Evolutionary conservation across 2,329 filamentous ascomycete species (phyloP), one percentile per base, ranked within the genome.

Genomic region (Pseudogymnoascus sp.): DNA sequence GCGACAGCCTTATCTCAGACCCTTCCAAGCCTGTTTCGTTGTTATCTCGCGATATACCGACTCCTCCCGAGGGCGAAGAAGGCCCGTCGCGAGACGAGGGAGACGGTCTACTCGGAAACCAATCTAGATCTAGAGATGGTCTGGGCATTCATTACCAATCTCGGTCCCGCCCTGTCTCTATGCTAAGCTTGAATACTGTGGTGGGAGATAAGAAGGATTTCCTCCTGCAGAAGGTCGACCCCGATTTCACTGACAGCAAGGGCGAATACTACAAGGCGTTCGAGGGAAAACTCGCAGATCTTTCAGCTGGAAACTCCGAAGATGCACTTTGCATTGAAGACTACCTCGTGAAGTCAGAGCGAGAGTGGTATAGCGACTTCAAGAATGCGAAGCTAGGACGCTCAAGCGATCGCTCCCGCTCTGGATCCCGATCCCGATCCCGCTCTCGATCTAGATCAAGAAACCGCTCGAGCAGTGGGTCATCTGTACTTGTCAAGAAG

Each of bases 221-320:
- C 68, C 80, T 82, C 63, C 77, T 87, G 14, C 85, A 88, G 68
- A 84, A 86, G 61, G 82, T 88, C 0, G 84, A 86, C 65, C 85
- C 85, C 2, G 85, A 84, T 74, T 88, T 88, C 73, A 87, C 81
- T 5, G 86, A 88, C 68, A 79, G 80, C 54, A 83, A 78, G 35
- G 85, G 84, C 33, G 77, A 85, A 64, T 88, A 85, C 70, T 84
- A 82, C 65, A 76, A 76, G 63, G 77, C 74, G 1, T 87, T 86
- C 64, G 80, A 83, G 62, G 78, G 80, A 70, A 81, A 78, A 67
- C 77, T 87, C 1, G 79, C 83, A 33, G 71, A 72, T 2, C 74
- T 88, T 14, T 72, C 68, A 50, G 83, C 80, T 7, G 76, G 78
- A 64, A 86, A 81, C 63, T 86, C 84, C 0, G 79, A 83, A 63